Conservation (phyloP, 495 filamentous ascomycete genomes). For the Talaromyces adpressus region DNA sequence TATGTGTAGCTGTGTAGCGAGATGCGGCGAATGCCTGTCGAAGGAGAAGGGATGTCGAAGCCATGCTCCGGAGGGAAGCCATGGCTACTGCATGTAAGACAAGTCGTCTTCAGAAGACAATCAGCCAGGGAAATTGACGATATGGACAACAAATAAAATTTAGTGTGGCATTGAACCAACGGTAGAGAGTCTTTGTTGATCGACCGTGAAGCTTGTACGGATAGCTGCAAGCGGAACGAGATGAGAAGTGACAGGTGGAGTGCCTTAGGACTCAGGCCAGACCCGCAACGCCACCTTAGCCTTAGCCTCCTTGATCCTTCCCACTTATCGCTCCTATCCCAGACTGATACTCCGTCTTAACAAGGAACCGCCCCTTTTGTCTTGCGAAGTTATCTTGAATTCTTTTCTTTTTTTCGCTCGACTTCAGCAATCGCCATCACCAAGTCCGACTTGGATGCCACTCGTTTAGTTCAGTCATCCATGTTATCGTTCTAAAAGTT, state of each 20-base stretch:
- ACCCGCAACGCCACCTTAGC: background rate
- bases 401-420: background rate
- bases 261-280: background rate
- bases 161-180: too few species aligned
- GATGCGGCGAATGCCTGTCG: background rate
- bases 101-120: background rate
- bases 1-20: background rate
- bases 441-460: constrained; percentile 1
- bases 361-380: background rate
- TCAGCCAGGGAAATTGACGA: background rate
- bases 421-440: background rate
- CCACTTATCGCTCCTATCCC: background rate
- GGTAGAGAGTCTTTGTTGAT: too few species aligned
- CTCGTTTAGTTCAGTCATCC: background rate
- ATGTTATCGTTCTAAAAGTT: background rate
- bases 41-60: constrained; percentile 1
- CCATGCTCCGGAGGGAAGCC: background rate
- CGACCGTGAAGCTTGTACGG: background rate
- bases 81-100: constrained; percentile 1
- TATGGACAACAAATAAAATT: background rate
- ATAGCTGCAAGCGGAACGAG: background rate
- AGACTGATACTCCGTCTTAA: background rate
- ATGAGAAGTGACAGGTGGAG: background rate
- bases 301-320: background rate
- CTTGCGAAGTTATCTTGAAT: background rate